Conservation (phyloP, 495 filamentous ascomycete species). For the Penicillium parvum region DNA sequence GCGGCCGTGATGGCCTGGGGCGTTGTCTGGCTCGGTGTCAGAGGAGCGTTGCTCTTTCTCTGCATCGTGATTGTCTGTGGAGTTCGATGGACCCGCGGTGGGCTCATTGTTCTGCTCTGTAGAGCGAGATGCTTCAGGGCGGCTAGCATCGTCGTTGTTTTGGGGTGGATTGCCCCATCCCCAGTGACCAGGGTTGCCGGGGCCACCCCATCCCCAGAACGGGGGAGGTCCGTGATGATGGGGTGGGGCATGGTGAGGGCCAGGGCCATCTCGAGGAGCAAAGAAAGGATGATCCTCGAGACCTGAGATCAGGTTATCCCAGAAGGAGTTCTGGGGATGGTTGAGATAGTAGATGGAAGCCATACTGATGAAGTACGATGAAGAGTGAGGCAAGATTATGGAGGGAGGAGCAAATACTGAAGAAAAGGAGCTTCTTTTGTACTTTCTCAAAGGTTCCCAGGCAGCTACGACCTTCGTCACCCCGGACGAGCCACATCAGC, state of each 20-base stretch:
- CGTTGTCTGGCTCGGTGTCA: constrained; percentile 10
- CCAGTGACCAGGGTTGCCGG: constrained; percentile 4
- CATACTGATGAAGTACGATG: constrained; percentile 18
- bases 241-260: constrained; percentile 10
- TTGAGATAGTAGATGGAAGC: constrained; percentile 37
- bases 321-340: constrained; percentile 29
- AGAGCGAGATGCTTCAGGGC: background rate
- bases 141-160: background rate
- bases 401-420: background rate
- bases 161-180: constrained; percentile 8
- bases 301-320: constrained; percentile 27
- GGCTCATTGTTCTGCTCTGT: constrained; percentile 4
- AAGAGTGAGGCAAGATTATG: background rate
- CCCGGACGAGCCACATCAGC: constrained; percentile 1
- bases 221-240: constrained; percentile 9
- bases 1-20: constrained; percentile 2
- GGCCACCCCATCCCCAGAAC: constrained; percentile 9
- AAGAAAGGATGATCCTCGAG: constrained; percentile 41
- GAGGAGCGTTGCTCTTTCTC: constrained; percentile 7
- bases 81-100: constrained; percentile 8
- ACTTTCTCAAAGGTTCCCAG: constrained; percentile 4
- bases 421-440: constrained; percentile 6
- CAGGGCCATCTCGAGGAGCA: constrained; percentile 23
- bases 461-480: constrained; percentile 10
- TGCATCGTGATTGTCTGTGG: constrained; percentile 1